Evolutionary conservation across 139 green algal genomes (phyloP).

Genomic region (Zygnema cylindricum): DNA sequence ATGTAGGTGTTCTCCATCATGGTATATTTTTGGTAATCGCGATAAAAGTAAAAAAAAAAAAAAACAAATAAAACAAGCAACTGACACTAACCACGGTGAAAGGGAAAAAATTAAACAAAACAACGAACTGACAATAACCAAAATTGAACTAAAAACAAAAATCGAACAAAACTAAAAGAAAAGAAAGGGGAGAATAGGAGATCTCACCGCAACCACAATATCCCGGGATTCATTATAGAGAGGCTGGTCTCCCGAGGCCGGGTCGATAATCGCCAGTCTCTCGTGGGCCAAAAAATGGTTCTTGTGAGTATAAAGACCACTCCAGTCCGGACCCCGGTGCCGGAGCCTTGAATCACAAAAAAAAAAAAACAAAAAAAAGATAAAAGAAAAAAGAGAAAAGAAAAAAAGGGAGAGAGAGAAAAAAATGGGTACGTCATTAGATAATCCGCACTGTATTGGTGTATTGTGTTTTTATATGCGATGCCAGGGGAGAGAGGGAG

Average conservation of each 20-base stretch:
- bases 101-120: not conserved
- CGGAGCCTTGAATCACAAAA: constrained; percentile 32
- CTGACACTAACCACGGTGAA: not conserved
- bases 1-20: too few relatives aligned
- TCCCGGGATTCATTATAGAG: constrained; percentile 70
- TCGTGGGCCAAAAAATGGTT: constrained; percentile 82
- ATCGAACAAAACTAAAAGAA: not conserved
- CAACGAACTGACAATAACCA: too few relatives aligned
- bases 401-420: not conserved
- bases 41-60: not conserved
- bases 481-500: not conserved
- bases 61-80: not conserved
- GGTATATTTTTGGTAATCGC: too few relatives aligned
- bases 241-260: constrained; percentile 71
- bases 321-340: constrained; percentile 87
- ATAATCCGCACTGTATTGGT: too few relatives aligned
- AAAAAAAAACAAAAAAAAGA: not conserved
- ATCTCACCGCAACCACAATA: constrained; percentile 58
- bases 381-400: not conserved
- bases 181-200: too few relatives aligned
- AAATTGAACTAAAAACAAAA: not conserved
- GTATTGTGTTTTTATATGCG: too few relatives aligned
- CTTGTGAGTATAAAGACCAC: constrained; percentile 39
- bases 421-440: not conserved
- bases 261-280: constrained; percentile 82